phyloP scores from a whole-genome alignment of 805 yeast species.

The Tetrapisispora fleetii region DNA sequence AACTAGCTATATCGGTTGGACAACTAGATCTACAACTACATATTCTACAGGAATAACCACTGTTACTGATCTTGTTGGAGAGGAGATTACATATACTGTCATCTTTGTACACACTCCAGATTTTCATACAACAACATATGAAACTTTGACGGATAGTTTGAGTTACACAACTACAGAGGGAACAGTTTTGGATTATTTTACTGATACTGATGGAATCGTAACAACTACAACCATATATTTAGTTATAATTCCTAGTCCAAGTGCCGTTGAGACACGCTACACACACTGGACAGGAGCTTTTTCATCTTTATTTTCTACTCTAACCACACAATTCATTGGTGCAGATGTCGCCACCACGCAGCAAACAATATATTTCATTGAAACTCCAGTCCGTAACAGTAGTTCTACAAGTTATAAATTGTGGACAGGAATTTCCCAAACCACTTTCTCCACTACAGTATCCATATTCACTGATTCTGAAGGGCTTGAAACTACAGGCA shows the following conservation, averaged over 20 bases:
- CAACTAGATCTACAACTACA: neutral
- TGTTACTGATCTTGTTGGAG: neutral
- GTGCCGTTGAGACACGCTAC: neutral
- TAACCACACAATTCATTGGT: neutral
- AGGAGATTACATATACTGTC: neutral
- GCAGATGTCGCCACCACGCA: neutral
- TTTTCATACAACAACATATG: neutral
- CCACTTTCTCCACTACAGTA: constrained; percentile 2
- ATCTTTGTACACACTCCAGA: neutral
- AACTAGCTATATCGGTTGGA: neutral
- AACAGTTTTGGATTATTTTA: neutral
- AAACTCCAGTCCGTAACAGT: neutral
- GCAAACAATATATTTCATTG: neutral
- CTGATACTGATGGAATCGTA: neutral
- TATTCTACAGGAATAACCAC: neutral
- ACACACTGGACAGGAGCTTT: neutral
- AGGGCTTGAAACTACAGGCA: constrained; percentile 5
- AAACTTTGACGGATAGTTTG: too few species aligned
- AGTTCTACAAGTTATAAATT: neutral
- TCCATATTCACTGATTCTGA: constrained; percentile 3
- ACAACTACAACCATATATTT: neutral
- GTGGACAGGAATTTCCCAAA: neutral
- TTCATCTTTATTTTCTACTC: neutral
- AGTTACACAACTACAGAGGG: neutral
- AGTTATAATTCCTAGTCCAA: neutral